Conservation (phyloP, 1,284 basidiomycete genomes). For the Irpex rosettiformis region DNA sequence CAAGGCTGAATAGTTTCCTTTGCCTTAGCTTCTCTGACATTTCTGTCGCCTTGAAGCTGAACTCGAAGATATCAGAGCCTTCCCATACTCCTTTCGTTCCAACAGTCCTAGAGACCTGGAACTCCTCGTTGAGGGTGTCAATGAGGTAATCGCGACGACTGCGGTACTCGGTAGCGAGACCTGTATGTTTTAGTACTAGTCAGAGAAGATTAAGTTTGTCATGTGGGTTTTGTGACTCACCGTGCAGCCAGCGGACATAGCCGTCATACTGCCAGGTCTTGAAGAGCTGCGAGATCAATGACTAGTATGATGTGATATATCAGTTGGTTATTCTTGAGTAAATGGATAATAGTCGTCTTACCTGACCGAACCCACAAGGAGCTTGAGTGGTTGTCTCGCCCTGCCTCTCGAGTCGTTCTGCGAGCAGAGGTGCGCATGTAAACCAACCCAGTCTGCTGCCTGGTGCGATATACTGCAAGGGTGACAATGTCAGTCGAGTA, state of each 20-base stretch:
- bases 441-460: constrained; percentile 80
- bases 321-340: not conserved
- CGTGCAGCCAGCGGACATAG: constrained; percentile 75
- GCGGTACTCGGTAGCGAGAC: constrained; percentile 52
- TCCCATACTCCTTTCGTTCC: constrained; percentile 33
- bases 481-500: constrained; percentile 1
- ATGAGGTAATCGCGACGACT: constrained; percentile 58
- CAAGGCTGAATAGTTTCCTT: constrained; percentile 56
- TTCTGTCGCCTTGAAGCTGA: constrained; percentile 32
- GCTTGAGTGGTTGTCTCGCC: constrained; percentile 71
- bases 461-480: constrained; percentile 60
- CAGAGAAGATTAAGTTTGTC: not conserved
- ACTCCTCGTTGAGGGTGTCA: constrained; percentile 52
- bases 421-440: constrained; percentile 67
- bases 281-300: constrained; percentile 61
- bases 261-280: constrained; percentile 67
- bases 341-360: constrained; percentile 19
- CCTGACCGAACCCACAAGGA: constrained; percentile 72
- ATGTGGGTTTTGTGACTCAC: constrained; percentile 28
- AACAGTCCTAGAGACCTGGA: constrained; percentile 37
- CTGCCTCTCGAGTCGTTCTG: constrained; percentile 74
- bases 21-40: constrained; percentile 40
- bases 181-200: constrained; percentile 27
- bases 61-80: constrained; percentile 41
- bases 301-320: constrained; percentile 28